Percentiles rank a stretch among this genome's conserved stretches.
Conservation (phyloP, 2,329 filamentous ascomycete genomes). For the Dactylonectria macrodidyma region DNA sequence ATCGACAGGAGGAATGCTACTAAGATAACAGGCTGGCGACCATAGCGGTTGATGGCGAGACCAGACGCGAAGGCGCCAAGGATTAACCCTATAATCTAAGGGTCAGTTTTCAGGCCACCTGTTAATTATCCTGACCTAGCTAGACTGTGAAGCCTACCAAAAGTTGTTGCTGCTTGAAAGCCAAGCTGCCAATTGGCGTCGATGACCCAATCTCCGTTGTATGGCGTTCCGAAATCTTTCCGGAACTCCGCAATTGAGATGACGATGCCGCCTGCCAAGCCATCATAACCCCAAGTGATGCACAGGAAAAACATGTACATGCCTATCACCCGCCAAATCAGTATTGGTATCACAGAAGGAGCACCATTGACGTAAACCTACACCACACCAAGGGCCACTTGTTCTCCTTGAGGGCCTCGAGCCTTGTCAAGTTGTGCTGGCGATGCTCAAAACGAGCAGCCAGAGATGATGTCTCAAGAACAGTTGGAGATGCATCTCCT, state of each 20-base stretch:
- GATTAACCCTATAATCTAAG: slow-evolving; percentile 3
- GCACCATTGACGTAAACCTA: not conserved
- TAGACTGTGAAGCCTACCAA: not conserved
- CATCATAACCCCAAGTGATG: slow-evolving; percentile 24
- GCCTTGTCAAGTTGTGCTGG: not conserved
- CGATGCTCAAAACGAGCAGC: not conserved
- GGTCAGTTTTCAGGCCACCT: not conserved
- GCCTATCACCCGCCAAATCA: slow-evolving; percentile 3
- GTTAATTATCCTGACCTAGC: too few species aligned
- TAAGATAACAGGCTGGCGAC: slow-evolving; percentile 10
- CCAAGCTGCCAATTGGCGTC: slow-evolving; percentile 27
- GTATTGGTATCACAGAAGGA: not conserved
- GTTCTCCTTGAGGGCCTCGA: slow-evolving; percentile 24
- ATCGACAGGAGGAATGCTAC: slow-evolving; percentile 11
- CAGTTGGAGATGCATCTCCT: too few species aligned
- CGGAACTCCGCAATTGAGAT: slow-evolving; percentile 24
- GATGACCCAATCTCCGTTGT: slow-evolving; percentile 18
- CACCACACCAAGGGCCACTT: slow-evolving; percentile 18
- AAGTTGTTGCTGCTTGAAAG: slow-evolving; percentile 1
- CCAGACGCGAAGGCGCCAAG: slow-evolving; percentile 14
- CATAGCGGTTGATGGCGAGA: slow-evolving; percentile 12
- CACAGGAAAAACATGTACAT: slow-evolving; percentile 30
- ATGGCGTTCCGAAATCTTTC: slow-evolving; percentile 22
- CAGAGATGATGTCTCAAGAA: too few species aligned
- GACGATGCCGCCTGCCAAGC: slow-evolving; percentile 17